Evolutionary conservation across 2,329 filamentous ascomycete species (phyloP).

Genomic region (Fusarium protoensiforme): DNA sequence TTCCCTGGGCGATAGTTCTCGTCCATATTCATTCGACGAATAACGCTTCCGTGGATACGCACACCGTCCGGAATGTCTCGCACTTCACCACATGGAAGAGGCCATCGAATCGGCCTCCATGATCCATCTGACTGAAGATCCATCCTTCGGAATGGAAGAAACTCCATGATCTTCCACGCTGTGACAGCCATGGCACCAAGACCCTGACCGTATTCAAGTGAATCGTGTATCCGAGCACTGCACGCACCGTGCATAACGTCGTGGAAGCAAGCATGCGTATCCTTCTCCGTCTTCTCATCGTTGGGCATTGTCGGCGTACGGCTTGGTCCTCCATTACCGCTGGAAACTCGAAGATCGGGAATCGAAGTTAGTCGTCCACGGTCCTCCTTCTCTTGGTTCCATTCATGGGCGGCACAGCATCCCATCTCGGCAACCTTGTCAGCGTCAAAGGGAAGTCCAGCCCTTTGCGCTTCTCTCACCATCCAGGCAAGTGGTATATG

Average conservation of each 20-base stretch:
- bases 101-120: conserved; percentile 86
- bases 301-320: conserved; percentile 34
- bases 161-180: conserved; percentile 84
- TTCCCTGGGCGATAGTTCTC: conserved; percentile 79
- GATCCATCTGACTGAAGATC: conserved; percentile 77
- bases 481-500: conserved; percentile 79
- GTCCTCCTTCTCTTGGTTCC: conserved; percentile 2
- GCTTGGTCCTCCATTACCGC: conserved; percentile 30
- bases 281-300: conserved; percentile 37
- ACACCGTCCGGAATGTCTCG: conserved; percentile 79
- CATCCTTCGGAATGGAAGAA: conserved; percentile 83
- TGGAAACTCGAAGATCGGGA: conserved; percentile 46
- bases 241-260: conserved; percentile 68
- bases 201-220: conserved; percentile 72
- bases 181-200: conserved; percentile 66
- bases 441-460: conserved; percentile 77
- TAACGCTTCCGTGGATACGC: conserved; percentile 78
- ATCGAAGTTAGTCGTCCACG: conserved; percentile 36
- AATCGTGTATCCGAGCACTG: conserved; percentile 73
- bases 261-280: conserved; percentile 58
- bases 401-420: conserved; percentile 52
- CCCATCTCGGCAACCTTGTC: conserved; percentile 75
- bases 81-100: conserved; percentile 80
- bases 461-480: conserved; percentile 67
- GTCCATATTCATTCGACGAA: conserved; percentile 75